Evolutionary conservation across 192 early-diverging fungal species (phyloP).

Genomic region (Podila epicladia): DNA sequence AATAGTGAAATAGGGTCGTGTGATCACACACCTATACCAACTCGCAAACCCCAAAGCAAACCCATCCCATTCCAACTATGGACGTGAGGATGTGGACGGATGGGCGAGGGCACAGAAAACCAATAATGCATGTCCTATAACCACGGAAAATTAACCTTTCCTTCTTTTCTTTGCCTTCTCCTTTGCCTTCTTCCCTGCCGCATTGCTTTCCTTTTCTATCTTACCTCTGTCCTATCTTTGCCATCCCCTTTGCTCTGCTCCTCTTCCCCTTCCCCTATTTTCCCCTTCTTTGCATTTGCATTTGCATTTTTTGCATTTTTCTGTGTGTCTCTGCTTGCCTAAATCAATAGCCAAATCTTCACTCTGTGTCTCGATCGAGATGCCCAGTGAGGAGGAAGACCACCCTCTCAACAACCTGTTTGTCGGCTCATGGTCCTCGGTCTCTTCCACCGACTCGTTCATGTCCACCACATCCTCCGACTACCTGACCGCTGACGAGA

Average conservation of each 20-base stretch:
- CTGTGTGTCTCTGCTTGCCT: not conserved
- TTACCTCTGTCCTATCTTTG: too few species aligned
- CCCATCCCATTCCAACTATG: too few species aligned
- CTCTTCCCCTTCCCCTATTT: not conserved
- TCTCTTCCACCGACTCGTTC: slow-evolving; percentile 24
- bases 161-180: not conserved
- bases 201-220: not conserved
- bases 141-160: not conserved
- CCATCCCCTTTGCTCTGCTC: not conserved
- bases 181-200: too few species aligned
- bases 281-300: not conserved
- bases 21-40: too few species aligned
- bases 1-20: not conserved
- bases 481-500: slow-evolving; percentile 37
- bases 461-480: slow-evolving; percentile 21
- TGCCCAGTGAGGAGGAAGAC: slow-evolving; percentile 15
- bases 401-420: slow-evolving; percentile 12
- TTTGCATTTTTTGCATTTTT: not conserved
- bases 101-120: too few species aligned
- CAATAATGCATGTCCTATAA: not conserved
- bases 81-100: too few species aligned
- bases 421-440: slow-evolving; percentile 34
- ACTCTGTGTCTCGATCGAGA: slow-evolving; percentile 12
- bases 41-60: too few species aligned
- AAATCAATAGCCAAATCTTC: slow-evolving; percentile 24